Evolutionary conservation across 2,329 filamentous ascomycete genomes (phyloP), one percentile per base, ranked within the genome.

Genomic region (Sclerotinia spermophila): DNA sequence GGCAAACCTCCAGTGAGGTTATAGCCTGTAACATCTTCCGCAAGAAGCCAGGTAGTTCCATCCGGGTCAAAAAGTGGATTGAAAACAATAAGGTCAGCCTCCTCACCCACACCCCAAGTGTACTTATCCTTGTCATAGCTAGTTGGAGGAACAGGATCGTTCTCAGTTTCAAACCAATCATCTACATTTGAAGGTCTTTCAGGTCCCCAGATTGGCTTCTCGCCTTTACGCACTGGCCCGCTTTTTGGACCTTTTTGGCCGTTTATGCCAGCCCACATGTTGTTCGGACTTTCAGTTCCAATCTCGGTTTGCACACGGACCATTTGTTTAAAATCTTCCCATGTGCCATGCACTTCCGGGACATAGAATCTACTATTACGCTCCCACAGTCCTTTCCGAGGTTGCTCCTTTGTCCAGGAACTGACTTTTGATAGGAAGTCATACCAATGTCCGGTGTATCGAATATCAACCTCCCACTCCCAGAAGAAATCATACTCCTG

Each of bases 401-500:
- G 92, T 80, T 96, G 92, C 61, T 86, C 82, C 74, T 85, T 87
- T 24, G 91, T 86, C 90, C 91, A 96, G 59, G 83, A 82, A 76
- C 88, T 86, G 51, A 93, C 82, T 78, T 90, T 90, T 74, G 88
- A 86, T 77, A 95, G 86, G 30, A 93, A 81, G 72, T 92, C 88
- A 74, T 91, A 94, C 82, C 92, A 95, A 81, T 97, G 93, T 48
- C 94, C 93, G 0, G 92, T 96, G 80, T 96, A 97, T 42, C 93
- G 90, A 59, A 94, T 89, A 77, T 97, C 94, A 90, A 97, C 95
- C 80, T 97, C 94, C 92, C 94, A 96, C 75, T 97, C 92, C 94
- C 94, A 97, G 81, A 94, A 93, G 81, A 89, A 92, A 62, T 96
- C 93, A 78, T 94, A 97, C 79, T 97, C 94, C 1, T 92, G 92